Conservation (phyloP, 495 filamentous ascomycete species). For the Tuber indicum region DNA sequence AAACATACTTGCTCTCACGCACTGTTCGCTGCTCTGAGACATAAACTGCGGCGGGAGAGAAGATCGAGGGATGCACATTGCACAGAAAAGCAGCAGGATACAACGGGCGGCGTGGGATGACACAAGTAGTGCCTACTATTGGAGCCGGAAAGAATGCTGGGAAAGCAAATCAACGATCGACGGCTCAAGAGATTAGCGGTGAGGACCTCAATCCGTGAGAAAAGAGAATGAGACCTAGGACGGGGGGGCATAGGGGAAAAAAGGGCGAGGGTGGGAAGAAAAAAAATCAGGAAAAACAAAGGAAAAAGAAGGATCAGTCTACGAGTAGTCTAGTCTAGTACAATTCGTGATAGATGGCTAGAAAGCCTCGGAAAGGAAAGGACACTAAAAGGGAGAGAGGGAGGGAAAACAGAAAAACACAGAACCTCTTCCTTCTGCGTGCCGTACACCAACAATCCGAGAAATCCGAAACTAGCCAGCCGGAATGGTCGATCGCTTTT, state of each 20-base stretch:
- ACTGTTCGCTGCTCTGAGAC: constrained; percentile 3
- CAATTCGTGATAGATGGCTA: constrained; percentile 33
- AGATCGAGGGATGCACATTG: constrained; percentile 6
- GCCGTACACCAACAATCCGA: constrained; percentile 28
- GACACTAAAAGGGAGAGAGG: constrained; percentile 30
- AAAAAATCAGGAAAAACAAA: neutral
- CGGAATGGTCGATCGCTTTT: constrained; percentile 38
- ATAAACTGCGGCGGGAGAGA: constrained; percentile 3
- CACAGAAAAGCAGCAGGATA: constrained; percentile 18
- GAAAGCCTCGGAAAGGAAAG: constrained; percentile 34
- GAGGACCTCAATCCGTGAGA: constrained; percentile 8
- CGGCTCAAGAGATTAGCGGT: constrained; percentile 34
- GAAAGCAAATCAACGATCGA: constrained; percentile 40
- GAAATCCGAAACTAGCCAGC: constrained; percentile 32
- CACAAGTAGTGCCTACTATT: constrained; percentile 31
- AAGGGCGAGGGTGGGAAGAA: constrained; percentile 13
- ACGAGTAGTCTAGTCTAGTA: constrained; percentile 21
- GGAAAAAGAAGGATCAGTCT: constrained; percentile 18
- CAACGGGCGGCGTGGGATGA: constrained; percentile 39
- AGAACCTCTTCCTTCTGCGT: constrained; percentile 15
- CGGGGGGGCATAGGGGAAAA: constrained; percentile 17
- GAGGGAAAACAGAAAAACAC: constrained; percentile 7
- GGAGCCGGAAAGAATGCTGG: constrained; percentile 29
- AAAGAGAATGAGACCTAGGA: neutral
- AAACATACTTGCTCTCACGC: neutral